A percentile compares a stretch with the other conserved stretches of the same genome.
phyloP scores from a whole-genome alignment of 1,139 yeast species.

The Lodderomyces orthopsilosis region DNA sequence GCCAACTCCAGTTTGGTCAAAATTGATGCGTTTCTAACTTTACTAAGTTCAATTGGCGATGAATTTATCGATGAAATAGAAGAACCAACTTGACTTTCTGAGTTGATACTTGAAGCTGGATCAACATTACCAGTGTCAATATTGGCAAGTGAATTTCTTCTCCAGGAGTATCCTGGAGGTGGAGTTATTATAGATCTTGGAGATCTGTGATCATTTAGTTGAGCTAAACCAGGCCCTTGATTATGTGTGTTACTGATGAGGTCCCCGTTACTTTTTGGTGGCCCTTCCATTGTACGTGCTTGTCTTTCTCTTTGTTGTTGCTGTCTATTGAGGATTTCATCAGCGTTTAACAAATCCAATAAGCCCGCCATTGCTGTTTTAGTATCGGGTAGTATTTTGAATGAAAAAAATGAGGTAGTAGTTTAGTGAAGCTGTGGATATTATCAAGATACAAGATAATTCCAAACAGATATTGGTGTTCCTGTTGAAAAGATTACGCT shows the following conservation, averaged over 20 bases:
- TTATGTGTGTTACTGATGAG: neutral
- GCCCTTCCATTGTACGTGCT: neutral
- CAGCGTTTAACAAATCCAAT: conserved; percentile 10
- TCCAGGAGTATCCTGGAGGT: neutral
- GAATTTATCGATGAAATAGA: neutral
- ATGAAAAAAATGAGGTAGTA: no score
- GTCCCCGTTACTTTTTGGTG: neutral
- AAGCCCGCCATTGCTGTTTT: conserved; percentile 7
- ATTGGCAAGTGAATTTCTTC: neutral
- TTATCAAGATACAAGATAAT: no score
- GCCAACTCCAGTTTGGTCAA: neutral
- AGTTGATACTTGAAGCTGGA: neutral
- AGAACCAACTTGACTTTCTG: neutral
- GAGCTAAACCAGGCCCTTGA: neutral
- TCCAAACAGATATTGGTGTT: no score
- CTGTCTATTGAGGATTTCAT: conserved; percentile 3
- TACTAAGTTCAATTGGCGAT: neutral
- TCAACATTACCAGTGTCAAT: no score
- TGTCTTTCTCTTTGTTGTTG: neutral
- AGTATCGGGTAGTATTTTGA: no score
- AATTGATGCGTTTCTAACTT: neutral
- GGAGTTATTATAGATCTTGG: neutral
- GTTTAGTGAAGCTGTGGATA: no score
- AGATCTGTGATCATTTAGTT: neutral
- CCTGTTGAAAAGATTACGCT: no score